phyloP scores from a whole-genome alignment of 306 rosid genomes.

The Cercis canadensis region DNA sequence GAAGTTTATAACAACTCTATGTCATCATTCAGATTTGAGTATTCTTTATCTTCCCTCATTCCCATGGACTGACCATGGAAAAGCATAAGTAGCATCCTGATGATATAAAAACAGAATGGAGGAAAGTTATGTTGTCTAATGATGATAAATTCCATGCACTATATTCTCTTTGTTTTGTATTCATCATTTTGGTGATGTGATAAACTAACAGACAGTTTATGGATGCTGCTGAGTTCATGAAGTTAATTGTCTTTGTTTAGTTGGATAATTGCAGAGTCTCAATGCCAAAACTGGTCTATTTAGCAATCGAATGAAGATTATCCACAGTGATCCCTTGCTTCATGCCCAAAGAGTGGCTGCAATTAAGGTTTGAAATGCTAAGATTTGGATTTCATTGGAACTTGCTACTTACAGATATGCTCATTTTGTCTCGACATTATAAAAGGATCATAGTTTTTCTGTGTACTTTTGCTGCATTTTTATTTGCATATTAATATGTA shows the following conservation, averaged over 20 bases:
- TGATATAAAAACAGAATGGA: background rate
- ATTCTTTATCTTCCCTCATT: background rate
- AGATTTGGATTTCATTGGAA: conserved; percentile 20
- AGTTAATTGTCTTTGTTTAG: conserved; percentile 75
- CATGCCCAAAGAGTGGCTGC: conserved; percentile 94
- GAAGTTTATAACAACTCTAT: background rate
- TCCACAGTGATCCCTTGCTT: conserved; percentile 86
- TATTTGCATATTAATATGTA: background rate
- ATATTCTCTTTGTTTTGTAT: conserved; percentile 6
- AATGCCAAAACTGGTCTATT: conserved; percentile 95
- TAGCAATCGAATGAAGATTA: conserved; percentile 97
- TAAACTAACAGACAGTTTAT: conserved; percentile 4
- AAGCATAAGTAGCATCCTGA: background rate
- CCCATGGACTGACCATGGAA: conserved; percentile 1
- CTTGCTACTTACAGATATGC: background rate
- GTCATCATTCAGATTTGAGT: conserved; percentile 11
- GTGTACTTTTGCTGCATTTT: conserved; percentile 4
- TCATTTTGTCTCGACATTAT: conserved; percentile 1
- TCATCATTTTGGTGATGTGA: conserved; percentile 5
- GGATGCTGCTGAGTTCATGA: conserved; percentile 40
- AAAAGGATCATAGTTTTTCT: background rate
- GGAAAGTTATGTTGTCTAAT: conserved; percentile 14
- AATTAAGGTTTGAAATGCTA: conserved; percentile 71
- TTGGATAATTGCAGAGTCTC: conserved; percentile 93
- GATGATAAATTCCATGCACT: conserved; percentile 16